Evolutionary conservation across 768 basidiomycete genomes (phyloP).

Genomic region (Pisolithus orientalis): DNA sequence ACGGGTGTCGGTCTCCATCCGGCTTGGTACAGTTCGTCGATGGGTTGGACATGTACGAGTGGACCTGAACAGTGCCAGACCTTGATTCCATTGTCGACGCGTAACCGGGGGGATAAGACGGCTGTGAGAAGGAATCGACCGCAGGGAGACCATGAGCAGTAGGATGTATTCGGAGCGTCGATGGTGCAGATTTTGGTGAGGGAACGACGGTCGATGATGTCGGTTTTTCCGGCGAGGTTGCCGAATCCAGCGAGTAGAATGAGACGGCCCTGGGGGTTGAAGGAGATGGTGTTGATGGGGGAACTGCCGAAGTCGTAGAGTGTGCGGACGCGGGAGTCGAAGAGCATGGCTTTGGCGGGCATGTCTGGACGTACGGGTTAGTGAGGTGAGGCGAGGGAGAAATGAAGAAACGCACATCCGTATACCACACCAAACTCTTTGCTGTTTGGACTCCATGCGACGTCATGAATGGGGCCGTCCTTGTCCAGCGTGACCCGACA

Average conservation of each 20-base stretch:
- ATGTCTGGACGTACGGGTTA: constrained; percentile 51
- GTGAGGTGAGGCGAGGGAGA: background rate
- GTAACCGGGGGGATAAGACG: constrained; percentile 88
- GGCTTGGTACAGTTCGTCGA: constrained; percentile 88
- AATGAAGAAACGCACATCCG: constrained; percentile 65
- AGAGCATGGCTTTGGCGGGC: constrained; percentile 90
- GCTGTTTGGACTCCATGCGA: constrained; percentile 91
- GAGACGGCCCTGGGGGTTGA: constrained; percentile 90
- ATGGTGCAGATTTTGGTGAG: constrained; percentile 73
- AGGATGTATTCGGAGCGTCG: constrained; percentile 88
- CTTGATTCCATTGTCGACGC: constrained; percentile 97
- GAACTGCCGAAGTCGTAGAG: constrained; percentile 87
- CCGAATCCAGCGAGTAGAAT: constrained; percentile 92
- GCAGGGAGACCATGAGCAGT: constrained; percentile 94
- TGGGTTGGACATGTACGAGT: constrained; percentile 74
- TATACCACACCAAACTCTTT: constrained; percentile 97
- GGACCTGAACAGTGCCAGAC: constrained; percentile 90
- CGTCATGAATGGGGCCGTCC: constrained; percentile 97
- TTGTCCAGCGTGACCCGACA: constrained; percentile 86
- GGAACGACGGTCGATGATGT: constrained; percentile 85
- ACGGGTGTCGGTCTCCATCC: constrained; percentile 74
- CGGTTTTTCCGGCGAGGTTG: constrained; percentile 91
- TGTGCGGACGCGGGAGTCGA: constrained; percentile 83
- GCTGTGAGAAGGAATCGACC: constrained; percentile 92
- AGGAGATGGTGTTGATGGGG: constrained; percentile 88